These are phyloP conservation scores for Acanthamoeba culbertsoni DNA, from an alignment of 208 protist species.

Conservation along the genomic window DNA sequence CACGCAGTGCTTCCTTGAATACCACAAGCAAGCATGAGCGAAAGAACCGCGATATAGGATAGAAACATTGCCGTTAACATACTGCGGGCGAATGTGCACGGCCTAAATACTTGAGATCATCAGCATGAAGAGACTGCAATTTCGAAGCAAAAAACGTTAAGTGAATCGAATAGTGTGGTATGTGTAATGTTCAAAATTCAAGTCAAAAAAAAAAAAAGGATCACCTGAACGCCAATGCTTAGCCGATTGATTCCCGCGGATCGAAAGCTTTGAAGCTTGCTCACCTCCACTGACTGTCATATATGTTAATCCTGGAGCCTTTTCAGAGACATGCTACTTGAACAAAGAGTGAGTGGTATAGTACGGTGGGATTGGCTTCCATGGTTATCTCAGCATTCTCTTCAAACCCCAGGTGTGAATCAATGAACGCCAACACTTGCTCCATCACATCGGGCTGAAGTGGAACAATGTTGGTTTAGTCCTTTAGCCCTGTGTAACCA, in stretches of 20 bases:
- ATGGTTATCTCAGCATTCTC: conserved; percentile 63
- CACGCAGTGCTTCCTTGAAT: background rate
- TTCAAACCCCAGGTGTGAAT: background rate
- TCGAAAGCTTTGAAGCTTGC: conserved; percentile 58
- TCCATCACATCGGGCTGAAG: conserved; percentile 26
- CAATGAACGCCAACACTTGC: conserved; percentile 1
- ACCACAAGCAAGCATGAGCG: no score
- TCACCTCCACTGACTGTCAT: background rate
- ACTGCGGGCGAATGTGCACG: conserved; percentile 17
- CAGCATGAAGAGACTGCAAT: background rate
- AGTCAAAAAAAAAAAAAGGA: no score
- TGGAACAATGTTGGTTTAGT: background rate
- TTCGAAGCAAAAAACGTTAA: background rate
- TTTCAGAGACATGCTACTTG: no score
- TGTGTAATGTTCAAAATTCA: background rate
- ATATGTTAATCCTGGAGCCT: no score
- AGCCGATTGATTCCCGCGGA: conserved; percentile 58
- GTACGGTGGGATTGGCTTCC: conserved; percentile 65
- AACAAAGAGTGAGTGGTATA: no score
- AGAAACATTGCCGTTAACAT: background rate
- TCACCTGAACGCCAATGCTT: conserved; percentile 63
- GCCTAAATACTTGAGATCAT: conserved; percentile 48
- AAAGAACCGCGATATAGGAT: background rate
- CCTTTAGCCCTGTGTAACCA: background rate
- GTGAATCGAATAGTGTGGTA: background rate